These are phyloP conservation scores for Pseudodiploospora longispora DNA, from an alignment of 2,329 filamentous ascomycete species.

Conservation along the genomic window DNA sequence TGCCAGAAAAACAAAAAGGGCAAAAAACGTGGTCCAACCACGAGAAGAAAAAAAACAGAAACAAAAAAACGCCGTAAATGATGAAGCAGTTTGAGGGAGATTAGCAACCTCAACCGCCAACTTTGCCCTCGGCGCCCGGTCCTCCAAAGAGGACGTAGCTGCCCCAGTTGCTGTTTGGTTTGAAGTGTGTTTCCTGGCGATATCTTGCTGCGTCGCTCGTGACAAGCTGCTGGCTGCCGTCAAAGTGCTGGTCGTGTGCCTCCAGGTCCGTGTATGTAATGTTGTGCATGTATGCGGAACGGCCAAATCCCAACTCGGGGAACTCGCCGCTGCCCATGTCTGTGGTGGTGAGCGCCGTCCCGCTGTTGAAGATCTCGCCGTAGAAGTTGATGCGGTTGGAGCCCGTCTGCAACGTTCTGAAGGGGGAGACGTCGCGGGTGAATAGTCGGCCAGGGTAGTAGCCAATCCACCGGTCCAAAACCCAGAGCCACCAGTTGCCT, in stretches of 20 bases:
- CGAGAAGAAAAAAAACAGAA: too few relatives aligned
- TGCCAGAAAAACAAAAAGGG: too few relatives aligned
- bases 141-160: conserved; percentile 14
- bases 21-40: too few relatives aligned
- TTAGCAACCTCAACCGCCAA: conserved; percentile 9
- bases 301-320: conserved; percentile 11
- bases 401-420: conserved; percentile 8
- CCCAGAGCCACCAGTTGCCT: conserved; percentile 15
- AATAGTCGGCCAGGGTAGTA: conserved; percentile 14
- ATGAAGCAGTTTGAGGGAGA: too few relatives aligned
- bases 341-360: conserved; percentile 9
- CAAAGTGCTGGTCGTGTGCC: conserved; percentile 3
- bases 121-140: conserved; percentile 12
- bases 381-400: conserved; percentile 11
- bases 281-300: conserved; percentile 12
- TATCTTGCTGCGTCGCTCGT: conserved; percentile 11
- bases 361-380: conserved; percentile 15
- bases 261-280: conserved; percentile 10
- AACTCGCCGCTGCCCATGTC: conserved; percentile 17
- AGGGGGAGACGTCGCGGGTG: conserved; percentile 3
- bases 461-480: conserved; percentile 9
- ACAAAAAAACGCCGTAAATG: too few relatives aligned
- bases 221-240: conserved; percentile 3
- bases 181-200: conserved; percentile 7
- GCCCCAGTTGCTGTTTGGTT: conserved; percentile 11